Evolutionary conservation across 2,329 filamentous ascomycete genomes (phyloP).

Genomic region (Eutypella sp.): DNA sequence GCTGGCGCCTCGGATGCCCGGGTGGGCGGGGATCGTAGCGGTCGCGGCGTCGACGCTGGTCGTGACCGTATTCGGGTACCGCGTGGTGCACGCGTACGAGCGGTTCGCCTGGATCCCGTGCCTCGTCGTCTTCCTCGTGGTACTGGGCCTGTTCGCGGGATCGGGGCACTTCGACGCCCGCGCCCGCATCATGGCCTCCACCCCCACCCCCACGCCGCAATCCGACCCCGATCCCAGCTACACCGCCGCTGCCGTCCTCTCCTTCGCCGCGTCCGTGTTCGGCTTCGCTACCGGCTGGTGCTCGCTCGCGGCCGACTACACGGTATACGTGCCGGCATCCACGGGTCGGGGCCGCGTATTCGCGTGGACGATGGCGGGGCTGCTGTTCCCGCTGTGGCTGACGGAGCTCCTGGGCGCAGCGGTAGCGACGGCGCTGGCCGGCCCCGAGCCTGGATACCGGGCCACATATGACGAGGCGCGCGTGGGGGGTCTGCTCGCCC

Average conservation of each 20-base stretch:
- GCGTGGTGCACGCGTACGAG: conserved; percentile 72
- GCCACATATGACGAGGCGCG: conserved; percentile 50
- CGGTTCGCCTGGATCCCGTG: conserved; percentile 70
- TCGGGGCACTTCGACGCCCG: conserved; percentile 58
- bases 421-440: conserved; percentile 57
- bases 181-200: conserved; percentile 53
- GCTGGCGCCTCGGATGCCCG: conserved; percentile 64
- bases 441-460: conserved; percentile 50
- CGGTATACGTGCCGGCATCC: conserved; percentile 66
- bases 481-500: conserved; percentile 62
- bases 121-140: conserved; percentile 67
- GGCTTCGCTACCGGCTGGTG: conserved; percentile 71
- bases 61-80: conserved; percentile 71
- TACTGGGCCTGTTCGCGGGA: conserved; percentile 62
- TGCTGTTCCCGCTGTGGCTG: conserved; percentile 69
- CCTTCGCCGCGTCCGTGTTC: conserved; percentile 62
- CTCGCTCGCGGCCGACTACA: conserved; percentile 71
- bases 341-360: conserved; percentile 61
- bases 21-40: conserved; percentile 69
- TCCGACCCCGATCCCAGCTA: not conserved
- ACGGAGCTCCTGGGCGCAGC: conserved; percentile 69
- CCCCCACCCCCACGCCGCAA: conserved; percentile 37
- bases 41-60: conserved; percentile 64
- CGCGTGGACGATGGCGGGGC: conserved; percentile 61
- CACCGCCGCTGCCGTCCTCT: conserved; percentile 59